Evolutionary conservation across 352 stramenopile species (phyloP), one percentile per base, ranked within the genome.

Genomic region (Globisporangium polare): DNA sequence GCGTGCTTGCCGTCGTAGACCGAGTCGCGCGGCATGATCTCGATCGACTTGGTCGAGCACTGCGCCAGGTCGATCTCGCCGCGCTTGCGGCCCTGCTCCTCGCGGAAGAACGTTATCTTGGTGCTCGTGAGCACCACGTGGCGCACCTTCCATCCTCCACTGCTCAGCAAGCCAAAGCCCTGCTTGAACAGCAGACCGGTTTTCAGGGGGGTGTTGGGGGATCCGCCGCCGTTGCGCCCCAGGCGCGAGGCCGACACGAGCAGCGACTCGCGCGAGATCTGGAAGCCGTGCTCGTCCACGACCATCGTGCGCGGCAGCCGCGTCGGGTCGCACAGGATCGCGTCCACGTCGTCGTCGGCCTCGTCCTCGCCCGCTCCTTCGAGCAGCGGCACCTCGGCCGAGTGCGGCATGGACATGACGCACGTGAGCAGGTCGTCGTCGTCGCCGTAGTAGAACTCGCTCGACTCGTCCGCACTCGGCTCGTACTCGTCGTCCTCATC

Each of bases 11-110:
- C 80, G 55, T 91, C 85, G 63, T 91, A 93, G 35, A 89, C 66
- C 55, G 83, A 92, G 65, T 94, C 83, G 27, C 72, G 72, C 0
- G 86, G 86, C 86, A 94, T 92, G 49, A 92, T 88, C 63, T 94
- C 81, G 51, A 94, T 83, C 47, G 76, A 80, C 64, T 89, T 87
- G 50, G 54, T 64, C 46, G 54, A 75, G 62, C 79, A 90, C 35
- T 84, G 83, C 60, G 78, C 58, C 55, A 94, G 60, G 63, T 94
- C 78, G 53, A 94, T 78, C 60, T 92, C 82, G 5, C 84, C 79
- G 29, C 84, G 78, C 53, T 83, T 80, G 18, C 73, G 72, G 13
- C 86, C 86, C 65, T 86, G 58, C 64, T 94, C 83, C 63, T 89
- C 83, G 26, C 69, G 74, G 68, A 74, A 94, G 37, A 91, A 90